Evolutionary conservation across 1,284 basidiomycete genomes (phyloP).

Genomic region (Melanopsichium pennsylvanicum): DNA sequence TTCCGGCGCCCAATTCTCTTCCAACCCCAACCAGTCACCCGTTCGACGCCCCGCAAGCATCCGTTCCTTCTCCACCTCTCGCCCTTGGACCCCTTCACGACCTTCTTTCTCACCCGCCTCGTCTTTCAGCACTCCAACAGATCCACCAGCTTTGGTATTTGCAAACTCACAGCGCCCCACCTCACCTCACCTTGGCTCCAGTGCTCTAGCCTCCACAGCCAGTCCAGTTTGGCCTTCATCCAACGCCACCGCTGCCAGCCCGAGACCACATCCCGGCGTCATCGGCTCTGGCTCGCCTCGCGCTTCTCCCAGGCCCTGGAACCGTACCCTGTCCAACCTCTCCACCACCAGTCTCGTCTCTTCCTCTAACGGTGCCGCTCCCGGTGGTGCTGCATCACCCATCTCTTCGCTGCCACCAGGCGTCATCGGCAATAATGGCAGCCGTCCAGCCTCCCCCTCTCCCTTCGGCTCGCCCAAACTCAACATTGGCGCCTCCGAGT

Average conservation of each 20-base stretch:
- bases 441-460: slow-evolving; percentile 51
- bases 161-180: slow-evolving; percentile 16
- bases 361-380: slow-evolving; percentile 11
- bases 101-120: slow-evolving; percentile 39
- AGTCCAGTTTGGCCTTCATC: slow-evolving; percentile 3
- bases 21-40: slow-evolving; percentile 41
- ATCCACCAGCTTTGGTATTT: slow-evolving; percentile 7
- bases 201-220: slow-evolving; percentile 22
- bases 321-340: slow-evolving; percentile 40
- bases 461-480: slow-evolving; percentile 58
- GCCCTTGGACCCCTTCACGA: slow-evolving; percentile 51
- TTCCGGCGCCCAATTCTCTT: slow-evolving; percentile 41
- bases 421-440: slow-evolving; percentile 16
- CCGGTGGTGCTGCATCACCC: slow-evolving; percentile 23
- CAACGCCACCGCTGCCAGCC: slow-evolving; percentile 16
- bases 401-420: slow-evolving; percentile 39
- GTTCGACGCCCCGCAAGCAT: slow-evolving; percentile 45
- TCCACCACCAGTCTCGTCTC: slow-evolving; percentile 40
- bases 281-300: slow-evolving; percentile 53
- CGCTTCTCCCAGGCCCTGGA: slow-evolving; percentile 51
- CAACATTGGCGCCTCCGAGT: slow-evolving; percentile 58
- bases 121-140: slow-evolving; percentile 25
- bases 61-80: slow-evolving; percentile 43
- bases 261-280: slow-evolving; percentile 45
- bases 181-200: slow-evolving; percentile 35